Percentiles rank a stretch among this genome's conserved stretches.
These are phyloP conservation scores for Solanum hybrid DNA, from an alignment of 305 asterid species.

Conservation along the genomic window DNA sequence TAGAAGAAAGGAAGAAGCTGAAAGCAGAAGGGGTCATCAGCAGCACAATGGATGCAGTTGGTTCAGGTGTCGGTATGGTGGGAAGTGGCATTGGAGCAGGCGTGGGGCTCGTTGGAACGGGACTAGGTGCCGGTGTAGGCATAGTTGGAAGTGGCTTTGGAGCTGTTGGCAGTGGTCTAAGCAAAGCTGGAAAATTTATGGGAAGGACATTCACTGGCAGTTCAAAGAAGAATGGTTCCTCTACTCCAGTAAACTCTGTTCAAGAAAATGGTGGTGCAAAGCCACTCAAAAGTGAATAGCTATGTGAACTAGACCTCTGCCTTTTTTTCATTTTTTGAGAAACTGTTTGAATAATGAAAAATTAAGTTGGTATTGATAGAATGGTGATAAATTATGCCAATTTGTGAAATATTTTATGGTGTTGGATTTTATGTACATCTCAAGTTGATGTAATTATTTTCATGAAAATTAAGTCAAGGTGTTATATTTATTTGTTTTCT, in stretches of 20 bases:
- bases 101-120: conserved; percentile 61
- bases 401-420: not conserved
- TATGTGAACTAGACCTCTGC: not conserved
- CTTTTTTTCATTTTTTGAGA: not conserved
- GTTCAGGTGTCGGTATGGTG: conserved; percentile 62
- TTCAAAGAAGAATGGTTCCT: conserved; percentile 55
- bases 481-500: not conserved
- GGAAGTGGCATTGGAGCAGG: conserved; percentile 75
- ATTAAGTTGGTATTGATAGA: not conserved
- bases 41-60: conserved; percentile 97
- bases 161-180: conserved; percentile 69
- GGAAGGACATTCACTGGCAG: conserved; percentile 62
- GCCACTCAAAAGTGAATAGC: conserved; percentile 24
- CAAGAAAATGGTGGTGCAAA: conserved; percentile 76
- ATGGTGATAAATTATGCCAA: not conserved
- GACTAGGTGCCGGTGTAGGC: conserved; percentile 50
- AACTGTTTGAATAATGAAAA: not conserved
- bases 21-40: conserved; percentile 84
- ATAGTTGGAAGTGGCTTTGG: conserved; percentile 61
- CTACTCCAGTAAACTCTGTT: conserved; percentile 55
- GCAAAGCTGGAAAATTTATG: conserved; percentile 89
- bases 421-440: not conserved
- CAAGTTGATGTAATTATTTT: not conserved
- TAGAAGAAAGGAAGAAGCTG: conserved; percentile 80
- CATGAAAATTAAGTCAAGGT: not conserved